Conservation (phyloP, 23 red algal genomes). For the Cyanidiococcus yangmingshanensis region DNA sequence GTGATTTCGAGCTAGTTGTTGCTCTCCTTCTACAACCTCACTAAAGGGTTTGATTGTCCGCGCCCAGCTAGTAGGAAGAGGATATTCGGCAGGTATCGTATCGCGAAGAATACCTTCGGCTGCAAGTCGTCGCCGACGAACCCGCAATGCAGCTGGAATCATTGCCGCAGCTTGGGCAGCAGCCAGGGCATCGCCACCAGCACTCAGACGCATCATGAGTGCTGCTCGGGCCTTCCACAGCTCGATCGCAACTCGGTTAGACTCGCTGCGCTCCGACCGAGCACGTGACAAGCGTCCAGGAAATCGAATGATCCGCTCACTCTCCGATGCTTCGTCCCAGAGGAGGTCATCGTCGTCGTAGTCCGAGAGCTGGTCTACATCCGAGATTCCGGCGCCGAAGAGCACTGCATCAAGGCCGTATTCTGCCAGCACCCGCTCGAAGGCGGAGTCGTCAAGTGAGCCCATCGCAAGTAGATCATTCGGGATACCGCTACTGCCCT, state of each 20-base stretch:
- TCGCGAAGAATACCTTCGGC: slow-evolving; percentile 20
- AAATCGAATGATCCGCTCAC: background rate
- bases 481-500: background rate
- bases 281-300: background rate
- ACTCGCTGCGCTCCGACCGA: background rate
- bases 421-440: background rate
- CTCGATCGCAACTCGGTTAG: background rate
- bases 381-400: background rate
- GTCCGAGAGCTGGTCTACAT: background rate
- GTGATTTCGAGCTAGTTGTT: background rate
- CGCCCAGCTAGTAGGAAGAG: slow-evolving; percentile 23
- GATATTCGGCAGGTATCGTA: slow-evolving; percentile 18
- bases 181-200: background rate
- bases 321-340: background rate
- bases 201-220: background rate
- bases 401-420: background rate
- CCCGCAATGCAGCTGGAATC: slow-evolving; percentile 9
- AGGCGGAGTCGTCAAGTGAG: background rate
- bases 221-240: background rate
- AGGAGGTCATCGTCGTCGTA: slow-evolving; percentile 19
- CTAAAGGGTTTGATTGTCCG: background rate
- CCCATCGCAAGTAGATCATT: background rate
- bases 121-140: background rate
- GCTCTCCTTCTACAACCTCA: background rate
- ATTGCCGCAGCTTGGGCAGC: slow-evolving; percentile 8